Conservation (phyloP, 140 eudicot genomes). For the Ambrosia hybrid region DNA sequence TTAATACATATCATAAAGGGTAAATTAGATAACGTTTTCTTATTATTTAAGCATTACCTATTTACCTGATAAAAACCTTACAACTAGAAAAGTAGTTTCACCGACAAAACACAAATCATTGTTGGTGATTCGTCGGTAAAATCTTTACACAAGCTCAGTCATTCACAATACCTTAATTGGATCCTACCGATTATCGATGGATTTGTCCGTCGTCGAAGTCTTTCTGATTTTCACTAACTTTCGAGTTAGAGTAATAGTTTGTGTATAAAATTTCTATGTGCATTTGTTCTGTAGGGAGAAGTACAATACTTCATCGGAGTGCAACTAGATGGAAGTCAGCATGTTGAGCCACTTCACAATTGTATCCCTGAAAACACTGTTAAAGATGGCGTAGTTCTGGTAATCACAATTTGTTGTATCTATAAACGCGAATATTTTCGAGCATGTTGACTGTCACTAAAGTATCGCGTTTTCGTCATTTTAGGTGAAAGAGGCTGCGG, state of each 20-base stretch:
- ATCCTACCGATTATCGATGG: neutral
- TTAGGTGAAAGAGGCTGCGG: slow-evolving; percentile 96
- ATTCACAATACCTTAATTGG: neutral
- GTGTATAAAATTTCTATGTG: slow-evolving; percentile 10
- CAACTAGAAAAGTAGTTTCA: neutral
- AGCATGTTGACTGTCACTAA: neutral
- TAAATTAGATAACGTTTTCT: too few species aligned
- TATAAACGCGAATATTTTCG: neutral
- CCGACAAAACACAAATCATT: neutral
- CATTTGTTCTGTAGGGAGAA: slow-evolving; percentile 63
- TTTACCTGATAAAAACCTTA: too few species aligned
- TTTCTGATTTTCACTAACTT: neutral
- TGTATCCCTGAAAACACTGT: slow-evolving; percentile 77
- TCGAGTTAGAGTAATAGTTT: neutral
- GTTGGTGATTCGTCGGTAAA: neutral
- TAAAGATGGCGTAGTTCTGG: slow-evolving; percentile 66
- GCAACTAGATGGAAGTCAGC: slow-evolving; percentile 92
- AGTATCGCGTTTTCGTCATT: neutral
- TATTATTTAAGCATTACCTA: too few species aligned
- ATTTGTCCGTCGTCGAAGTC: neutral
- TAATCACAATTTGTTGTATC: slow-evolving; percentile 26
- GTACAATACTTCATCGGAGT: slow-evolving; percentile 98
- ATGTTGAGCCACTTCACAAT: slow-evolving; percentile 94
- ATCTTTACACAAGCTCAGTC: neutral
- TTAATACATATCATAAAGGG: too few species aligned